Evolutionary conservation across 306 rosid genomes (phyloP).

Genomic region (Adenanthera pavonina): DNA sequence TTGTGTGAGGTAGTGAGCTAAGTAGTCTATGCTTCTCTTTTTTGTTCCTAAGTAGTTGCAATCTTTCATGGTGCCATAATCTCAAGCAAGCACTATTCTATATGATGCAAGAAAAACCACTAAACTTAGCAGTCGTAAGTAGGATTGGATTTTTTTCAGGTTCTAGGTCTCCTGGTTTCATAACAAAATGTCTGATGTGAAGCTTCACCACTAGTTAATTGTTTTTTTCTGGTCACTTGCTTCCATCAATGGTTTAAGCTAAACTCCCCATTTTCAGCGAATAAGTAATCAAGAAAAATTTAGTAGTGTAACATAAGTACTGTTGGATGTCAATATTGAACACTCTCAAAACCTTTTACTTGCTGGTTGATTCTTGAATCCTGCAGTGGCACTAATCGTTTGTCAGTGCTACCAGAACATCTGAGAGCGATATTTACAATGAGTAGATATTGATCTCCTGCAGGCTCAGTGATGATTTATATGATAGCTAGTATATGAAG

Average conservation of each 20-base stretch:
- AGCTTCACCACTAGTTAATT: not conserved
- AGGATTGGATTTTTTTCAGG: not conserved
- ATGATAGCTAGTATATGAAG: not conserved
- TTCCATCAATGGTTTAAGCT: not conserved
- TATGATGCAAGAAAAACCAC: not conserved
- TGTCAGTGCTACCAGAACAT: not conserved
- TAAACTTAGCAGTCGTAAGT: not conserved
- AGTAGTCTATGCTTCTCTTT: not conserved
- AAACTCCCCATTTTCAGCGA: not conserved
- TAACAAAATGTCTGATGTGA: not conserved
- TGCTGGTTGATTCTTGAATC: not conserved
- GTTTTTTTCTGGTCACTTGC: not conserved
- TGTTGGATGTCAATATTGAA: not conserved
- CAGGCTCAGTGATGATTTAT: not conserved
- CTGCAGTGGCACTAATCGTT: not conserved
- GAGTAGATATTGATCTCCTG: not conserved
- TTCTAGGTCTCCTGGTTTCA: not conserved
- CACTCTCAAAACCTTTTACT: not conserved
- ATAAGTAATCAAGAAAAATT: not conserved
- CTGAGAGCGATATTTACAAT: not conserved
- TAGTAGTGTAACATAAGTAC: not conserved
- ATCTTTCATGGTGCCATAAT: not conserved
- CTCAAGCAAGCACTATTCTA: not conserved
- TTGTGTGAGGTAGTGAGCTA: not conserved
- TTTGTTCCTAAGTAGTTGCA: not conserved